phyloP scores from a whole-genome alignment of 768 basidiomycete species.

The Boletus tylopilopsis region DNA sequence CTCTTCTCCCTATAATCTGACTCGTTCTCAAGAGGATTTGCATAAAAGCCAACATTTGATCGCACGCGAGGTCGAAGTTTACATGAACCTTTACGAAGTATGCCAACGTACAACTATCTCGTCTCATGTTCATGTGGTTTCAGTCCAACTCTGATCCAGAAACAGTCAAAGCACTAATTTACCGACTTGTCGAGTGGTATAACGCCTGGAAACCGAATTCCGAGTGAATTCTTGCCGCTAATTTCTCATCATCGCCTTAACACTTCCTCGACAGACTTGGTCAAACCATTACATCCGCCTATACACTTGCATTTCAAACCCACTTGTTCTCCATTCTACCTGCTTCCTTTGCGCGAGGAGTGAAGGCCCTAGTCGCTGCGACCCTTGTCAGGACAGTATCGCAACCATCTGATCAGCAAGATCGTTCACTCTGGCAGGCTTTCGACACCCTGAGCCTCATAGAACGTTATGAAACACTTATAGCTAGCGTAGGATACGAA shows the following conservation, averaged over 20 bases:
- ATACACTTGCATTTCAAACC: constrained; percentile 69
- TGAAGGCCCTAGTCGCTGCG: constrained; percentile 62
- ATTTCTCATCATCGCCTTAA: neutral
- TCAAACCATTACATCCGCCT: constrained; percentile 53
- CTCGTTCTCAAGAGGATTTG: constrained; percentile 50
- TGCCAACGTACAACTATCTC: constrained; percentile 2
- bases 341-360: constrained; percentile 58
- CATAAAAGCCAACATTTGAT: constrained; percentile 57
- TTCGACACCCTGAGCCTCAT: constrained; percentile 72
- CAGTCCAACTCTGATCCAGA: constrained; percentile 47
- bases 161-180: constrained; percentile 51
- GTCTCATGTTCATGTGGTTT: neutral
- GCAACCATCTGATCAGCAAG: constrained; percentile 27
- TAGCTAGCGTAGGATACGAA: constrained; percentile 82
- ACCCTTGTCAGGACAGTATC: constrained; percentile 40
- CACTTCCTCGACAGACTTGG: constrained; percentile 47
- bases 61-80: constrained; percentile 51
- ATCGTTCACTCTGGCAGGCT: constrained; percentile 47
- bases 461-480: constrained; percentile 79
- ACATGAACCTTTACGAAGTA: constrained; percentile 65
- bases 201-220: constrained; percentile 65
- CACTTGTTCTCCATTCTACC: constrained; percentile 72
- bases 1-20: neutral
- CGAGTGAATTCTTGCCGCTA: constrained; percentile 44
- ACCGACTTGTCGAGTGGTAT: constrained; percentile 67